Percentiles rank a stretch among this genome's conserved stretches.
Evolutionary conservation across 495 filamentous ascomycete species (phyloP).

Genomic region (Tuber microsphaerosporum): DNA sequence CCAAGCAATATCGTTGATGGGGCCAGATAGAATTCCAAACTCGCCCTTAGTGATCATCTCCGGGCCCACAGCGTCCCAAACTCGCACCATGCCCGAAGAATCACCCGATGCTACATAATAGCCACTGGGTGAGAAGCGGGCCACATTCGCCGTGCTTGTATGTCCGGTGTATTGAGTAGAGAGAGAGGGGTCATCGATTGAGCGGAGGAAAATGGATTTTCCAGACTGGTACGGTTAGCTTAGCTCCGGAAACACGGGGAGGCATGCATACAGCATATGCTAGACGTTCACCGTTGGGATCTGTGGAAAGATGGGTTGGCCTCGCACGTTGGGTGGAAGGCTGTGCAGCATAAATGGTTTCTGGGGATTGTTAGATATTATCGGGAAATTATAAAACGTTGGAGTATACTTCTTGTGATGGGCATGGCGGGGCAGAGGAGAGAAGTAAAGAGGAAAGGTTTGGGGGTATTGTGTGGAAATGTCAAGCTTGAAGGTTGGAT

Average conservation of each 20-base stretch:
- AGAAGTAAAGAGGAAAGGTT: neutral
- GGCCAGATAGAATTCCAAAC: constrained; percentile 87
- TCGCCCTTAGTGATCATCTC: constrained; percentile 62
- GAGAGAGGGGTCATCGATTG: constrained; percentile 76
- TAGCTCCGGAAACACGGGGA: neutral
- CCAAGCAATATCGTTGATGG: constrained; percentile 94
- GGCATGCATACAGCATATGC: constrained; percentile 72
- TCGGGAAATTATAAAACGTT: constrained; percentile 4
- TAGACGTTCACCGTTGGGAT: constrained; percentile 85
- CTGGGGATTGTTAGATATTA: constrained; percentile 43
- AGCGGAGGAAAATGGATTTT: constrained; percentile 91
- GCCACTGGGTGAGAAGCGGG: constrained; percentile 87
- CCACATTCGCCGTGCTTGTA: constrained; percentile 79
- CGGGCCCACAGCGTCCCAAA: constrained; percentile 69
- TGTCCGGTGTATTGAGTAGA: constrained; percentile 86
- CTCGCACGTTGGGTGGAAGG: constrained; percentile 79
- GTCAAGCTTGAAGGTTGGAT: neutral
- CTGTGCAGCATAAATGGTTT: constrained; percentile 64
- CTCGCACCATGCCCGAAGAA: constrained; percentile 68
- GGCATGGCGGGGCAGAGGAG: constrained; percentile 16
- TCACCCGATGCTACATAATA: constrained; percentile 96
- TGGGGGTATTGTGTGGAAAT: neutral
- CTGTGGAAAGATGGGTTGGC: constrained; percentile 81
- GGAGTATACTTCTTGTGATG: constrained; percentile 28
- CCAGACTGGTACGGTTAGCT: constrained; percentile 57